Conservation (phyloP, 768 basidiomycete species). For the Leccinellum rugosiceps region DNA sequence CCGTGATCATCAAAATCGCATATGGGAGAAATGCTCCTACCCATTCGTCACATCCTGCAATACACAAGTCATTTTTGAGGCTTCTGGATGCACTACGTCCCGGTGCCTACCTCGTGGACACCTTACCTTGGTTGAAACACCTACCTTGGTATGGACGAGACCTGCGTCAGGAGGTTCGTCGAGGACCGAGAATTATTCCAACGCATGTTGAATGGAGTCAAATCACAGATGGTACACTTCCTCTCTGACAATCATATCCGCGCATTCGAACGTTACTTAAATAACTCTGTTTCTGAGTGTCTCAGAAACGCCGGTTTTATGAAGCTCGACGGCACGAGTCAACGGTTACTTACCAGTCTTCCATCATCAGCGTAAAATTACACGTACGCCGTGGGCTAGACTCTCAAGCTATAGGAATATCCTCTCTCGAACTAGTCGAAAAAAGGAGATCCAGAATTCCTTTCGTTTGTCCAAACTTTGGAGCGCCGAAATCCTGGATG, state of each 20-base stretch:
- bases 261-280: too few relatives aligned
- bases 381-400: too few relatives aligned
- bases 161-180: constrained; percentile 46
- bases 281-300: too few relatives aligned
- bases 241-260: neutral
- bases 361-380: too few relatives aligned
- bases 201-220: constrained; percentile 42
- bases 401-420: too few relatives aligned
- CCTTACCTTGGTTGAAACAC: constrained; percentile 33
- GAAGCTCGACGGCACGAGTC: too few relatives aligned
- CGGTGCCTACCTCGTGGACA: constrained; percentile 33
- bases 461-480: too few relatives aligned
- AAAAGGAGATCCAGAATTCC: too few relatives aligned
- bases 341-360: too few relatives aligned
- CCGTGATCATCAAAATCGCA: constrained; percentile 13
- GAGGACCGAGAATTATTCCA: constrained; percentile 48
- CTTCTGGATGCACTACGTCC: constrained; percentile 24
- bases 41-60: constrained; percentile 8
- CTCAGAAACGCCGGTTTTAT: too few relatives aligned
- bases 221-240: constrained; percentile 36
- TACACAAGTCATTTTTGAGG: constrained; percentile 19
- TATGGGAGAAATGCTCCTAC: constrained; percentile 20
- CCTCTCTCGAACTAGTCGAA: too few relatives aligned
- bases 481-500: too few relatives aligned
- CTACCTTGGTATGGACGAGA: constrained; percentile 60